Percentiles rank a stretch among this genome's conserved stretches.
Evolutionary conservation across 345 rosid genomes (phyloP).

Genomic region (Microcos paniculata): DNA sequence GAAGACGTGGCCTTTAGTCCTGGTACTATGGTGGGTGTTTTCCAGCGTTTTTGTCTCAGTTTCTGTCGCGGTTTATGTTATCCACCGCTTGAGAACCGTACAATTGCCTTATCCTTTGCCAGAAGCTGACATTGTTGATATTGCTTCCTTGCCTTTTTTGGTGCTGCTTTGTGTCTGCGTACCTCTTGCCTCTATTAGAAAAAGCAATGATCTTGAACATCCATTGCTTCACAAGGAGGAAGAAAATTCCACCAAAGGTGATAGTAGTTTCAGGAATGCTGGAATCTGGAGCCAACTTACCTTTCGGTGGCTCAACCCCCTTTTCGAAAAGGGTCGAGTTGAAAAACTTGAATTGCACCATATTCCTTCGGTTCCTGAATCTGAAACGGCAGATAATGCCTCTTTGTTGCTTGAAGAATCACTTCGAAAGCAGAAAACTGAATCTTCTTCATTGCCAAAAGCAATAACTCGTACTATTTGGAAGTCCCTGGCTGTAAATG

Average conservation of each 20-base stretch:
- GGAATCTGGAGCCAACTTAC: slow-evolving; percentile 50
- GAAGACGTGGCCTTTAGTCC: slow-evolving; percentile 45
- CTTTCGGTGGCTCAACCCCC: slow-evolving; percentile 61
- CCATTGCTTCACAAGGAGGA: slow-evolving; percentile 36
- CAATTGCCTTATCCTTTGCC: slow-evolving; percentile 27
- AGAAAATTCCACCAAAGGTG: slow-evolving; percentile 13
- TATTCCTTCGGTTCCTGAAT: slow-evolving; percentile 49
- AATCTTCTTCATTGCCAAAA: slow-evolving; percentile 34
- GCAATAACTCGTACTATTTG: slow-evolving; percentile 37
- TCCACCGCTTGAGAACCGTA: slow-evolving; percentile 23
- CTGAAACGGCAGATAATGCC: slow-evolving; percentile 56
- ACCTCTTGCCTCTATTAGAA: slow-evolving; percentile 1
- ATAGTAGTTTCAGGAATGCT: slow-evolving; percentile 26
- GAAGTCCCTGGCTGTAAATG: slow-evolving; percentile 55
- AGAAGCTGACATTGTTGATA: slow-evolving; percentile 33
- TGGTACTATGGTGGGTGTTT: slow-evolving; percentile 54
- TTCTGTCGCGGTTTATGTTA: slow-evolving; percentile 25
- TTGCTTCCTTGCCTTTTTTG: slow-evolving; percentile 42
- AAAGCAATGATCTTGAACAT: slow-evolving; percentile 23
- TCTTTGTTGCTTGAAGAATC: slow-evolving; percentile 53
- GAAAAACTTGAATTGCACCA: slow-evolving; percentile 48
- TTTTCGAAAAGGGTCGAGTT: slow-evolving; percentile 38
- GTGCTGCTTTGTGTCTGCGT: slow-evolving; percentile 34
- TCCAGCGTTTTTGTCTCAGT: slow-evolving; percentile 28
- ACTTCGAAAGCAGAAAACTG: slow-evolving; percentile 34